phyloP scores from a whole-genome alignment of 1,284 basidiomycete species.

The Ganoderma sinense region DNA sequence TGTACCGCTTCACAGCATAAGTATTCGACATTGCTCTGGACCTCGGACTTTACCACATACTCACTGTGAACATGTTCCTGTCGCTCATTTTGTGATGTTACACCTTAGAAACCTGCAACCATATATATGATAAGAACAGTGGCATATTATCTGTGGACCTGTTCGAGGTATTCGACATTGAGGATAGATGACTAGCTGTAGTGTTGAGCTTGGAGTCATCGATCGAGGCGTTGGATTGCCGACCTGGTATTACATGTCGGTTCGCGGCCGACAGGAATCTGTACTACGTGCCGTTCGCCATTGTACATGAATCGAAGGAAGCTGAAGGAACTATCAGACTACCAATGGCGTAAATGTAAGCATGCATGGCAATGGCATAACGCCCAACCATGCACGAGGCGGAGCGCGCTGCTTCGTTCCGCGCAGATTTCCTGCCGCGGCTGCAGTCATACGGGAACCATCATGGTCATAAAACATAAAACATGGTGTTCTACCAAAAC shows the following conservation, averaged over 20 bases:
- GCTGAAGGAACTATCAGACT: no score
- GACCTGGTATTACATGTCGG: no score
- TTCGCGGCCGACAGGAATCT: no score
- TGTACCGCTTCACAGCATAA: neutral
- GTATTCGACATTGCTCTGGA: neutral
- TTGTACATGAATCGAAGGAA: no score
- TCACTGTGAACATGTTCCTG: neutral
- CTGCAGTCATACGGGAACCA: neutral
- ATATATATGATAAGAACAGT: neutral
- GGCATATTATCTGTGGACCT: neutral
- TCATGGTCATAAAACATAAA: constrained; percentile 1
- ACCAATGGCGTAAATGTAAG: no score
- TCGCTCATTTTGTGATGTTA: neutral
- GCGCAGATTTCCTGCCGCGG: neutral
- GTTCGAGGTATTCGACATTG: neutral
- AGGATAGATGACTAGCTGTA: no score
- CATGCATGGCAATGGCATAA: no score
- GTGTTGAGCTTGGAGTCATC: no score
- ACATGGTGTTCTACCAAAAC: neutral
- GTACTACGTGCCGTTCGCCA: no score
- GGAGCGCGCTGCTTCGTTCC: neutral
- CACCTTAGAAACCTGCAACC: neutral
- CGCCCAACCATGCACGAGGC: no score
- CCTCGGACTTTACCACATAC: neutral
- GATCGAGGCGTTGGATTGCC: no score